Base-by-base conservation (phyloP, 2,329 filamentous ascomycete species). In the Claviceps cyperi region DNA sequence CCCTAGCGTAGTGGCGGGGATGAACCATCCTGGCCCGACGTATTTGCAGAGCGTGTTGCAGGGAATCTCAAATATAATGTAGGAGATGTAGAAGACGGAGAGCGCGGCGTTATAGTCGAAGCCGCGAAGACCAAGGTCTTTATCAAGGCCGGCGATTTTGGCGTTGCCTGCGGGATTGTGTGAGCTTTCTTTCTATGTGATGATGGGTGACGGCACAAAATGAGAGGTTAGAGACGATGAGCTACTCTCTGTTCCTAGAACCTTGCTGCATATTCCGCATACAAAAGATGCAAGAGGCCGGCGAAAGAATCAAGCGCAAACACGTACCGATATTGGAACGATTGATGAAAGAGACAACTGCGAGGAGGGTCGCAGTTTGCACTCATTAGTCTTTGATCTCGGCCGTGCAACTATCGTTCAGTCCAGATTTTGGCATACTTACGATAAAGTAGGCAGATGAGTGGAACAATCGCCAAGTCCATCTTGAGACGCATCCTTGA, bases 61-160 rank as follows among this genome's bases (percentile, higher is more conserved):
- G 0, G 81, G 80, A 19, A 84, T 81, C 57, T 83, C 75, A 53
- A 81, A 81, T 28, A 83, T 24, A 51, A 84, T 82, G 60, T 83
- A 84, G 1, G 73, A 74, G 56, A 84, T 70, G 59, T 81, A 84
- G 60, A 83, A 84, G 47, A 77, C 59, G 5, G 77, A 78, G 1
- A 84, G 68, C 0, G 82, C 67, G 14, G 65, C 62, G 51, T 84
- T 84, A 66, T 81, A 83, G 54, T 82, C 78, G 54, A 80, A 76
- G 19, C 73, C 72, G 6, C 57, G 64, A 45, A 83, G 61, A 0
- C 64, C 53, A 2, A 83, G 67, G 43, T 80, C 77, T 21, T 68
- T 69, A 47, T 78, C 73, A 5, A 82, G 64, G 0, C 76, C 76
- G 2, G 76, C 77, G 7, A 81, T 60, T 51, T 69, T 72, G 3